These are phyloP conservation scores for Penicillium daleae DNA, from an alignment of 495 filamentous ascomycete genomes.

Conservation along the genomic window DNA sequence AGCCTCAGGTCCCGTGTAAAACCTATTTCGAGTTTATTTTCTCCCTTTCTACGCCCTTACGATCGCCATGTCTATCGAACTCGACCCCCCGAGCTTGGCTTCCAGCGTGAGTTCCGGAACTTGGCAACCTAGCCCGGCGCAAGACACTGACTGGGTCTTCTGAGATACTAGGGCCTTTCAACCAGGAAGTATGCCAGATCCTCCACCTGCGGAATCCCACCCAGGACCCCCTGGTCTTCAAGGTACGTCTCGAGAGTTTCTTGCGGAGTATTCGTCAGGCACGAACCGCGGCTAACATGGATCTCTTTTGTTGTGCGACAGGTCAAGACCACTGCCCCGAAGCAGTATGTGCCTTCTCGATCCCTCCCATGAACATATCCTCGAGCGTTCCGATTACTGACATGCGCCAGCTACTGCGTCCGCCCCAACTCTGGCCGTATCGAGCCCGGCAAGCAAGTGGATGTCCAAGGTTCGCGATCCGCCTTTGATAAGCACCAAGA, in stretches of 20 bases:
- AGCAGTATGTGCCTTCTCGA: constrained; percentile 73
- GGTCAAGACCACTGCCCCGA: constrained; percentile 99
- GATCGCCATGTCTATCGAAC: constrained; percentile 84
- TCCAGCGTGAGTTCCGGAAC: constrained; percentile 71
- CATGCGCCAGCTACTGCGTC: constrained; percentile 80
- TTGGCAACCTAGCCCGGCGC: constrained; percentile 9
- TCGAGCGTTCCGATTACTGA: constrained; percentile 30
- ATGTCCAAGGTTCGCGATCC: constrained; percentile 78
- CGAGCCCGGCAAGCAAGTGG: constrained; percentile 82
- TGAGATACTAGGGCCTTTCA: constrained; percentile 76
- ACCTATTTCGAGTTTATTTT: neutral
- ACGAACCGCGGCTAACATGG: constrained; percentile 23
- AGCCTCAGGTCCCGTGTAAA: constrained; percentile 5
- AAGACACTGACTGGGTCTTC: constrained; percentile 26
- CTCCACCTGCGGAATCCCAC: constrained; percentile 81
- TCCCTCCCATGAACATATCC: neutral
- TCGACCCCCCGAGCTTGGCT: constrained; percentile 91
- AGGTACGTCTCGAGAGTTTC: constrained; percentile 59
- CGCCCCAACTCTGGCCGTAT: constrained; percentile 96
- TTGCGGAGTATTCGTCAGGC: constrained; percentile 19
- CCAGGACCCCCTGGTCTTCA: constrained; percentile 85
- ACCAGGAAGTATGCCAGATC: constrained; percentile 82
- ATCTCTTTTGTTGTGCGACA: constrained; percentile 38
- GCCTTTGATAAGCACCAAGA: constrained; percentile 12
- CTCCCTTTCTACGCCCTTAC: constrained; percentile 5